Conservation (phyloP, 495 filamentous ascomycete genomes). For the Aspergillus homomorphus region DNA sequence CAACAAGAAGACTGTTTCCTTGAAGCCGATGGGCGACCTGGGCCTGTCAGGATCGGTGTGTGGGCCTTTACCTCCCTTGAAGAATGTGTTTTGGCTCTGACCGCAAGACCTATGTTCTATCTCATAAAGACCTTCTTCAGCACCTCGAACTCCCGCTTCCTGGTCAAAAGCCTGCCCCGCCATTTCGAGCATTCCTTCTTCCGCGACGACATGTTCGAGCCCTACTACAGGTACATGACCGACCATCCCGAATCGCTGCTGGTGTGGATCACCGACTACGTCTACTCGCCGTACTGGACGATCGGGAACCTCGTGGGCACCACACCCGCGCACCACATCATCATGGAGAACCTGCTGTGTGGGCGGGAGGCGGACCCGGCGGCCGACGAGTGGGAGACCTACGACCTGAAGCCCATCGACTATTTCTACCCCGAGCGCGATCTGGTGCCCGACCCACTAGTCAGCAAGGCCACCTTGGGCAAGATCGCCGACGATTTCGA, state of each 20-base stretch:
- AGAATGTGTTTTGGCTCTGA: not conserved
- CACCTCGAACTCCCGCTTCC: slow-evolving; percentile 56
- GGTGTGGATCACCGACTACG: slow-evolving; percentile 66
- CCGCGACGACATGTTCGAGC: slow-evolving; percentile 55
- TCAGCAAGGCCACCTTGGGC: slow-evolving; percentile 55
- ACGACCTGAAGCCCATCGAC: slow-evolving; percentile 66
- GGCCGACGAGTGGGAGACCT: slow-evolving; percentile 58
- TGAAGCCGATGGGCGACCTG: slow-evolving; percentile 53
- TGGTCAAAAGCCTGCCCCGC: slow-evolving; percentile 66
- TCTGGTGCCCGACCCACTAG: slow-evolving; percentile 54
- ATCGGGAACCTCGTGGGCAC: slow-evolving; percentile 53
- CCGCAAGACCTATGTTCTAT: not conserved
- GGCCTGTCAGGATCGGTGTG: slow-evolving; percentile 58
- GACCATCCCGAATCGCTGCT: slow-evolving; percentile 54
- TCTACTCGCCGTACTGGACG: slow-evolving; percentile 49
- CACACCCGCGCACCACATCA: slow-evolving; percentile 62
- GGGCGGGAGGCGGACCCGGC: slow-evolving; percentile 44
- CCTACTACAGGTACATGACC: slow-evolving; percentile 60
- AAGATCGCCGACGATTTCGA: slow-evolving; percentile 61
- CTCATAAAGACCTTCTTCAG: slow-evolving; percentile 60
- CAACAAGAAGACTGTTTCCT: slow-evolving; percentile 23
- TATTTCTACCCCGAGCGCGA: slow-evolving; percentile 74
- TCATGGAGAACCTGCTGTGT: slow-evolving; percentile 70
- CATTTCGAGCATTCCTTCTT: slow-evolving; percentile 68
- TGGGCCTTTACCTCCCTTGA: not conserved